Base-by-base conservation (phyloP, 371 early-diverging fungal genomes). In the Rhizopus microsporus region DNA sequence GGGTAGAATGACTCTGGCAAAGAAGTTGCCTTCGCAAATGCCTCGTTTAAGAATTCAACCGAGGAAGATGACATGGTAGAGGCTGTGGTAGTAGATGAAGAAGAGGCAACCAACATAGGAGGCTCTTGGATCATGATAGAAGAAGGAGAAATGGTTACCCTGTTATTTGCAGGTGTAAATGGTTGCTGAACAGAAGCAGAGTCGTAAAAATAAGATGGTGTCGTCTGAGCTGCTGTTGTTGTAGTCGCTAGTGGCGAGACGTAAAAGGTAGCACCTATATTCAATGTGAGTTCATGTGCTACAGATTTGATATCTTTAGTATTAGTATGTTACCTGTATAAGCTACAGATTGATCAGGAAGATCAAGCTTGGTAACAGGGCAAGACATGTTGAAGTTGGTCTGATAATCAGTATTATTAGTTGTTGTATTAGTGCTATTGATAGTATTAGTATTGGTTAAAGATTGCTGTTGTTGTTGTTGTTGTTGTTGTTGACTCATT, bases 51-150 rank as follows among this genome's bases (percentile, higher is more conserved):
- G 44, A 63, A 71, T 23, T 67, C 68, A 12, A 63, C 71, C 12
- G 71, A 67, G 10, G 71, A 71, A 12, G 68, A 62, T 31, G 71
- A 67, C 59, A 69, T 69, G n/a, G 66, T 69, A 7, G 69, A 69
- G 1, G 69, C 61, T 5, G 69, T 72, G 34, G 64, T 58, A 4
- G 68, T 61, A 10, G 76, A 71, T 13, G 76, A 75, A 39, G 71
- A 71, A 9, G 78, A 74, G 17, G 75, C 64, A 5, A 76, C 74
- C 45, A 78, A 67, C 59, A 69, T 60, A 6, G 78, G 76, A 39
- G 78, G 78, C n/a, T 65, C 69, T 38, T 66, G 66, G 15, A 65
- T 61, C 69, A 69, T 69, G 48, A 69, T 69, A 15, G 73, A 70
- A 32, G 64, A 63, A 38, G 78, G 75, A 35, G n/a, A 51, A 43